Percentiles rank a stretch among this genome's conserved stretches.
Conservation (phyloP, 192 early-diverging fungal species). For the Linnemannia schmuckeri region DNA sequence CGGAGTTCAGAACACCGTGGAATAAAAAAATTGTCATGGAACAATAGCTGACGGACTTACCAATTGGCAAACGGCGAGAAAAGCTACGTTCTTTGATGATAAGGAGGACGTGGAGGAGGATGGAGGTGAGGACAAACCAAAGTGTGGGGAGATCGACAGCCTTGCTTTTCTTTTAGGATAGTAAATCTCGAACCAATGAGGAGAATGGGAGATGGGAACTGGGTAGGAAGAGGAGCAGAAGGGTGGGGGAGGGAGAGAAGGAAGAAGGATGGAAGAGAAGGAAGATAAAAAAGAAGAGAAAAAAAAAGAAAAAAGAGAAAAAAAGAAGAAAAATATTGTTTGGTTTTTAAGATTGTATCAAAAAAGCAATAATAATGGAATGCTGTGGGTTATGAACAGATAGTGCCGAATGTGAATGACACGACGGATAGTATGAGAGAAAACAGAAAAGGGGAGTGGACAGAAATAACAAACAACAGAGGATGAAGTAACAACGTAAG, state of each 20-base stretch:
- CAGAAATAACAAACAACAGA: constrained; percentile 7
- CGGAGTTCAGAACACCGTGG: background rate
- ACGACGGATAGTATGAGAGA: background rate
- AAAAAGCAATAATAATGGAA: background rate
- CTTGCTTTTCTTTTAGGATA: background rate
- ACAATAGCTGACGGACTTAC: background rate
- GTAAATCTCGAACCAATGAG: background rate
- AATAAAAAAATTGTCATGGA: background rate
- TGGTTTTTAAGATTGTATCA: too few relatives aligned
- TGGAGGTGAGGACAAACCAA: background rate
- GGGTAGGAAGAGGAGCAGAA: background rate
- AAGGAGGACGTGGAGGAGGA: background rate
- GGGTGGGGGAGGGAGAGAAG: background rate
- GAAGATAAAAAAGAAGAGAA: background rate
- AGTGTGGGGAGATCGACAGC: background rate
- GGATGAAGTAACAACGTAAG: background rate
- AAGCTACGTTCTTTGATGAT: background rate
- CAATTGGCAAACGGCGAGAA: background rate
- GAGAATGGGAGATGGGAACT: background rate
- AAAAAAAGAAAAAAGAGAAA: background rate
- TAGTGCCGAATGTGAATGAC: background rate
- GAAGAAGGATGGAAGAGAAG: background rate
- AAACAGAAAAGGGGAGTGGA: background rate
- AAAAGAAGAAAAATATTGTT: background rate
- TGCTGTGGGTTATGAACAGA: background rate